Base-by-base conservation (phyloP, 768 basidiomycete genomes). In the Leccinellum rugosiceps region DNA sequence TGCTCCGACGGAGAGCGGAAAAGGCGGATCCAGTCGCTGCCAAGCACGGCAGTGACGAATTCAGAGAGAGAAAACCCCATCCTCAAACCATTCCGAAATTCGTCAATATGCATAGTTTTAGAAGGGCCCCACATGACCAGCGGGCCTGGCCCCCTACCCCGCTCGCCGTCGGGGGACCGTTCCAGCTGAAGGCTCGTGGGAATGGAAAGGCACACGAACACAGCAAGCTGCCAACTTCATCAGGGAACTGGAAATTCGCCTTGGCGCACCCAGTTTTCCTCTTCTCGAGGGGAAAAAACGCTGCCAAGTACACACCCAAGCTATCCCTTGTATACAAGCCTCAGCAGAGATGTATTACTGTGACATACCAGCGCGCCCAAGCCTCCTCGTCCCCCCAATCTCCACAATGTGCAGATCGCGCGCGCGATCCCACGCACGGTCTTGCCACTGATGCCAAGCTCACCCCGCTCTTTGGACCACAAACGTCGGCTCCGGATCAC, bases 401-500 rank as follows among this genome's bases (percentile, higher is more conserved):
- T 10, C 38, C 9, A 41, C 4, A 41, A 41, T 19, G 38, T 41
- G n/a, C 38, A n/a, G 19, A 43, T 21, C 55, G 49, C 43, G 23
- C 44, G 44, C 23, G 43, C 5, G 43, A 14, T 44, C 43, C 81
- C 4, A 76, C 77, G 3, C 4, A 76, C 77, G 3, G 67, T 86
- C 32, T 86, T 87, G 78, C 82, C 30, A 79, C 79, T 26, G 59
- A 55, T 28, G 64, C 78, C 56, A 74, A 23, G 83, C 83, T 62
- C 74, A 83, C 6, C 17, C 8, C 17, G 17, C 35, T 35, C 17
- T 17, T 66, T 87, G 54, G 71, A 83, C 77, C 30, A 74, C 72
- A 61, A 63, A 69, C 47, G 30, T 14, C 17, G 59, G 51, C 25
- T 60, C 59, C 15, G 68, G 61, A 15, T 62, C 58, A 11, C 53